Base-by-base conservation (phyloP, 2,329 filamentous ascomycete genomes). In the Lasiodiplodia citricola region DNA sequence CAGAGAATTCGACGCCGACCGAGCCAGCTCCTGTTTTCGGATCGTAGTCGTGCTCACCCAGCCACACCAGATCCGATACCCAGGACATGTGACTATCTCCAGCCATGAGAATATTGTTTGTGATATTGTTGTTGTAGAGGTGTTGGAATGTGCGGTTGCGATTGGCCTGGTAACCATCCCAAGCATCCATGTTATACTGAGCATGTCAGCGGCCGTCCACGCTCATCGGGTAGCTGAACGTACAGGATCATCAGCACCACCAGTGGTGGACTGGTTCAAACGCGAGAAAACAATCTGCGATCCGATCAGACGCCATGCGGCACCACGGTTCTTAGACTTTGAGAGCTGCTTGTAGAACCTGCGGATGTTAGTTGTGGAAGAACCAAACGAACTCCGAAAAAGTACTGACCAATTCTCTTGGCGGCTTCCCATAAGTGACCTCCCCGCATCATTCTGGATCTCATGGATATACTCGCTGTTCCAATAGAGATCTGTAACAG, bases 31-130 rank as follows among this genome's bases (percentile, higher is more conserved):
- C 82, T 5, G 78, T 80, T 13, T 70, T 69, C 10, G 75, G 70
- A 68, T 83, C 76, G 72, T 83, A 84, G 4, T 75, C 67, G 58
- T 80, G 77, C 38, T 79, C 79, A 58, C 76, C 82, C 2, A 83
- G 74, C 83, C 83, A 85, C 65, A 81, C 78, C 13, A 85, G 79
- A 67, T 85, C 79, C 28, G 73, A 75, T 28, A 80, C 79, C 82
- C 90, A 92, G 62, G 87, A 88, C 25, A 86, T 85, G 75, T 93
- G 91, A 50, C 84, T 87, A 75, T 93, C 91, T 14, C 91, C 91
- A 0, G 90, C 85, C 28, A 94, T 85, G 74, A 93, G 88, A 72
- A 93, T 87, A 74, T 90, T 93, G 81, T 94, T 93, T 67, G 82
- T 82, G 72, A 93, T 92, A 23, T 88, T 84, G 77, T 92, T 88